A percentile compares a stretch with the other conserved stretches of the same genome.
These are phyloP conservation scores for Diaporthe sp. DNA, from an alignment of 2,329 filamentous ascomycete genomes.

Conservation along the genomic window DNA sequence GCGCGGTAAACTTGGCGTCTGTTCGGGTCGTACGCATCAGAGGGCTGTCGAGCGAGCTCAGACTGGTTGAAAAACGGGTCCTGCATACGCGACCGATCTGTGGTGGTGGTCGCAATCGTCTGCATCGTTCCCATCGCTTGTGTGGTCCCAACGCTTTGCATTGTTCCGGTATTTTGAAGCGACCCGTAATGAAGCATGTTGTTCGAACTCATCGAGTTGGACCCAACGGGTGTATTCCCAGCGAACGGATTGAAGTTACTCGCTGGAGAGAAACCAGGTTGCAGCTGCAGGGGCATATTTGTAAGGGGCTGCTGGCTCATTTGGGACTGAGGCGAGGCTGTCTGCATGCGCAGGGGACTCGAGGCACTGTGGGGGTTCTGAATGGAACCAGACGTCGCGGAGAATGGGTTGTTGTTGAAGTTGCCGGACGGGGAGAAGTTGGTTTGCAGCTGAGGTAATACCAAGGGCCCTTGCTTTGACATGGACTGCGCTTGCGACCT, in stretches of 20 bases:
- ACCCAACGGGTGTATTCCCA: slow-evolving; percentile 39
- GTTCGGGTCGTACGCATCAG: slow-evolving; percentile 48
- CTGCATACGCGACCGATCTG: slow-evolving; percentile 49
- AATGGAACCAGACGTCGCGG: slow-evolving; percentile 12
- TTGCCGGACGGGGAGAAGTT: slow-evolving; percentile 36
- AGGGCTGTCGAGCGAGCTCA: slow-evolving; percentile 49
- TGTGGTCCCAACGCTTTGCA: slow-evolving; percentile 37
- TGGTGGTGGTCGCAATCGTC: slow-evolving; percentile 39
- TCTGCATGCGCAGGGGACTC: slow-evolving; percentile 2
- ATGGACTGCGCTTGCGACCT: slow-evolving; percentile 12
- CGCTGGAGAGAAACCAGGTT: slow-evolving; percentile 11
- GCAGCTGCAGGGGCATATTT: slow-evolving; percentile 10
- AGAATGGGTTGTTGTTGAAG: slow-evolving; percentile 30
- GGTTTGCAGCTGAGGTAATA: slow-evolving; percentile 30
- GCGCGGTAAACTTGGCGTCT: slow-evolving; percentile 51
- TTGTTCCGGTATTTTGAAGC: slow-evolving; percentile 26
- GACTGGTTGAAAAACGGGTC: slow-evolving; percentile 52
- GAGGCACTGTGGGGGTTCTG: slow-evolving; percentile 22
- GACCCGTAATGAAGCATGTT: slow-evolving; percentile 41
- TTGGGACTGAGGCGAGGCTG: slow-evolving; percentile 15
- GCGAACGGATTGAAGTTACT: slow-evolving; percentile 31
- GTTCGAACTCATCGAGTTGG: slow-evolving; percentile 38
- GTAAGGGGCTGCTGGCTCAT: slow-evolving; percentile 1
- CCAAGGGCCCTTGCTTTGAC: slow-evolving; percentile 17
- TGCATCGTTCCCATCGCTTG: slow-evolving; percentile 32